Base-by-base conservation (phyloP, 1,139 yeast species). In the Blastobotrys buckinghamii region DNA sequence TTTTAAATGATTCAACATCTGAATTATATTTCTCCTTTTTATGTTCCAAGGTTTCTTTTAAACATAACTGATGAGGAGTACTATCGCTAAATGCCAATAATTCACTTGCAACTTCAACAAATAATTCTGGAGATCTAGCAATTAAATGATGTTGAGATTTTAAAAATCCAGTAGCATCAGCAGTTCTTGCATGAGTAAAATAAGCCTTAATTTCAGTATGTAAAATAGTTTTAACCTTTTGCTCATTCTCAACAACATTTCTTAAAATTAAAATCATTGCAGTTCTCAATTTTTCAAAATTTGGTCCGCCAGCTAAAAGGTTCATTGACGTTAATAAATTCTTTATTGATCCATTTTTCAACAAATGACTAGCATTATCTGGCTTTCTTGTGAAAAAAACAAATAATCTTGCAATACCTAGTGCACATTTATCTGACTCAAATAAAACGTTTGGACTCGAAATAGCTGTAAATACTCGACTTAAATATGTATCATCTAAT, bases 191-290 rank as follows among this genome's bases (percentile, higher is more conserved):
- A 65, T 71, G 26, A 59, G 52, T 42, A 41, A 66, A 60, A 82
- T 51, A 75, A 64, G 19, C 47, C 27, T 51, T 53, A 35, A 66
- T 55, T 39, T 63, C 69, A 22, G 46, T 52, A 5, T 67, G 61
- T 63, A 87, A 77, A 40, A 77, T 68, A 17, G 69, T 68, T 26
- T 72, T 69, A 16, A 88, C 68, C 15, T 78, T 68, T 0, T 73
- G 74, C 0, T 69, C 66, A 1, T 80, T 76, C 62, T 90, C 97
- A 60, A 82, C 80, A 50, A 89, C 79, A 47, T 85, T 74, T 59
- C 96, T 75, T 5, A 83, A 65, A 27, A 88, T 69, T 22, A 79
- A 69, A 17, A 60, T 47, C 6, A 64, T 40, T 2, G 65, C 54
- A 10, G 62, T 59, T 29, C 62, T 60, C 19, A 72, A 64, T 16